phyloP scores from a whole-genome alignment of 164 flowering plant genomes.

The Buxus sempervirens region DNA sequence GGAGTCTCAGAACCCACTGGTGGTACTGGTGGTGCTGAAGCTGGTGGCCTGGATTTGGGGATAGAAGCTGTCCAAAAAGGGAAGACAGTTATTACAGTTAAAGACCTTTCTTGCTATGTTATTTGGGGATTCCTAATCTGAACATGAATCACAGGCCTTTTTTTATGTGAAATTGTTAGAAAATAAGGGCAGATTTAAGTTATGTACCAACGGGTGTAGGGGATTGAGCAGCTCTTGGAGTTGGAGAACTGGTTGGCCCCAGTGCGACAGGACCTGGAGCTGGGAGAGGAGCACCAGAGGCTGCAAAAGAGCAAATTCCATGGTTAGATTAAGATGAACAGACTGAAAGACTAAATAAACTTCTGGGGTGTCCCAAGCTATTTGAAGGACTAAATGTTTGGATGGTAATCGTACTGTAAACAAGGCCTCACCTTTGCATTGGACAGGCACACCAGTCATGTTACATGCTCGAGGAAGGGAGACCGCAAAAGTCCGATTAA shows the following conservation, averaged over 20 bases:
- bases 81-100: slow-evolving; percentile 2
- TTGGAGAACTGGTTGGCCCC: slow-evolving; percentile 39
- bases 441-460: slow-evolving; percentile 60
- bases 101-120: not conserved
- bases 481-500: slow-evolving; percentile 54
- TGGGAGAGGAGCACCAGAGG: slow-evolving; percentile 58
- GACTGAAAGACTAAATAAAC: not conserved
- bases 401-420: not conserved
- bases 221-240: slow-evolving; percentile 56
- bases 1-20: slow-evolving; percentile 28
- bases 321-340: not conserved
- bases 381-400: not conserved
- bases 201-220: too few relatives aligned
- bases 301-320: slow-evolving; percentile 32
- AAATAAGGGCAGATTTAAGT: not conserved
- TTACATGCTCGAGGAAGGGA: slow-evolving; percentile 81
- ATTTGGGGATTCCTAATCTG: not conserved
- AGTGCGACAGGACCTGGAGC: slow-evolving; percentile 67
- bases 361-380: too few relatives aligned
- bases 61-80: slow-evolving; percentile 24
- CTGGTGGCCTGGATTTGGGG: slow-evolving; percentile 33
- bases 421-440: slow-evolving; percentile 58
- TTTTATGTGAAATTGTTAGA: not conserved
- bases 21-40: slow-evolving; percentile 36
- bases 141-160: not conserved